Percentiles rank a stretch among this genome's conserved stretches.
phyloP scores from a whole-genome alignment of 345 rosid species.

The Tarenaya hassleriana region DNA sequence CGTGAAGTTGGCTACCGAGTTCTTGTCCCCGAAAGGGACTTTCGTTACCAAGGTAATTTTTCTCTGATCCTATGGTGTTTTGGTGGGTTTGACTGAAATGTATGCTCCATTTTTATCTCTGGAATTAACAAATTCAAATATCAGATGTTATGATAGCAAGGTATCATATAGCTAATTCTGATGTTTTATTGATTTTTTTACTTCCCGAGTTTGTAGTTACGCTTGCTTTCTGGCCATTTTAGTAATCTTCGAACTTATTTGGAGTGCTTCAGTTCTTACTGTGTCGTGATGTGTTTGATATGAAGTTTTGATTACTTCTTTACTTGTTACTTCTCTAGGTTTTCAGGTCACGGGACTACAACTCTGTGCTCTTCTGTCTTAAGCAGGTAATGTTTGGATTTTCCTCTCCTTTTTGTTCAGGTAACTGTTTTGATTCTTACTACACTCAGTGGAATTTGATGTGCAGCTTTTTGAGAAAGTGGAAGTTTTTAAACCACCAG shows the following conservation, averaged over 20 bases:
- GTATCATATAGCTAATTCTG: not conserved
- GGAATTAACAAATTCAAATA: no score
- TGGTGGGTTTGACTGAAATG: no score
- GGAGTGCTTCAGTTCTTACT: no score
- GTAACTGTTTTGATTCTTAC: not conserved
- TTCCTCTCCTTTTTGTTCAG: not conserved
- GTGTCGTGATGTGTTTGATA: not conserved
- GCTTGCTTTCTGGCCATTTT: not conserved
- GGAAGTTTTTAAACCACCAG: slow-evolving; percentile 89
- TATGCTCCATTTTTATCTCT: no score
- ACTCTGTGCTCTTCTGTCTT: slow-evolving; percentile 70
- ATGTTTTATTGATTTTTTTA: not conserved
- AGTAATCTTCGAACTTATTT: no score
- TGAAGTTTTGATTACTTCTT: not conserved
- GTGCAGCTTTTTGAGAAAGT: slow-evolving; percentile 85
- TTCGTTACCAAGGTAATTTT: slow-evolving; percentile 64
- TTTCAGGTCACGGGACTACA: slow-evolving; percentile 93
- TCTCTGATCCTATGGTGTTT: no score
- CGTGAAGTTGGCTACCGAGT: slow-evolving; percentile 71
- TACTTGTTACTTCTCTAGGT: slow-evolving; percentile 34
- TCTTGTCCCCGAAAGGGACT: slow-evolving; percentile 65
- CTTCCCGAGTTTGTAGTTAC: not conserved
- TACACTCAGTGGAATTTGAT: slow-evolving; percentile 3
- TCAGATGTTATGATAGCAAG: no score
- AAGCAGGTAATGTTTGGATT: slow-evolving; percentile 41